phyloP scores from a whole-genome alignment of 2,329 filamentous ascomycete species.

The Fusarium mangiferae region DNA sequence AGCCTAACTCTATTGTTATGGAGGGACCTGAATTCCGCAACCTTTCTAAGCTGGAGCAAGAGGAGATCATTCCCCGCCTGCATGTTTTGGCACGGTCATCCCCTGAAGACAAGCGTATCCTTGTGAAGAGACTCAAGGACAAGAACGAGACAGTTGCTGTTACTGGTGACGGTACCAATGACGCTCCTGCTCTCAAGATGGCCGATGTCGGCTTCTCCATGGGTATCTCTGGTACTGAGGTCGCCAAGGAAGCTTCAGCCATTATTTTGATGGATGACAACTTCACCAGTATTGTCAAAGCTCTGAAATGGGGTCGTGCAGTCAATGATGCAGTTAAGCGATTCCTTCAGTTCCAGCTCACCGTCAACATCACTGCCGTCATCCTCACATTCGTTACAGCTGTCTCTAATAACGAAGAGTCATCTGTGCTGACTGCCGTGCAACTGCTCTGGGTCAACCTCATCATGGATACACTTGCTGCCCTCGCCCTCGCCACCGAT shows the following conservation, averaged over 20 bases:
- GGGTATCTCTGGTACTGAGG: constrained; percentile 85
- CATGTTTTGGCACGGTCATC: constrained; percentile 80
- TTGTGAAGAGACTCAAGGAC: constrained; percentile 77
- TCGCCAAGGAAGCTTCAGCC: constrained; percentile 85
- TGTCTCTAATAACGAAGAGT: constrained; percentile 74
- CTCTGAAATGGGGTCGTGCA: constrained; percentile 81
- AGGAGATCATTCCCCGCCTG: constrained; percentile 73
- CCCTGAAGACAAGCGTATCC: constrained; percentile 79
- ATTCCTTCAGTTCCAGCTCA: constrained; percentile 81
- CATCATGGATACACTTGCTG: constrained; percentile 97
- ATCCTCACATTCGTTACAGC: constrained; percentile 88
- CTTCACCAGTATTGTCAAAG: constrained; percentile 87
- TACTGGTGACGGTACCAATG: constrained; percentile 86
- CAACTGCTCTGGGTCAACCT: constrained; percentile 96
- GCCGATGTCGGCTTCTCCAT: constrained; percentile 88
- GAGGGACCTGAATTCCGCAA: constrained; percentile 83
- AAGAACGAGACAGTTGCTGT: constrained; percentile 82
- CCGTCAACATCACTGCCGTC: constrained; percentile 93
- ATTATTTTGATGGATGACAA: constrained; percentile 92
- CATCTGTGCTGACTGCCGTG: constrained; percentile 85
- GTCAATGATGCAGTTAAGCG: constrained; percentile 83
- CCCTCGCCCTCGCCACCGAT: constrained; percentile 87
- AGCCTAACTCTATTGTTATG: constrained; percentile 75
- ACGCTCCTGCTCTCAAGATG: constrained; percentile 82
- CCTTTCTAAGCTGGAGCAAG: constrained; percentile 71